Base-by-base conservation (phyloP, 306 rosid species). In the Castanea mollissima region DNA sequence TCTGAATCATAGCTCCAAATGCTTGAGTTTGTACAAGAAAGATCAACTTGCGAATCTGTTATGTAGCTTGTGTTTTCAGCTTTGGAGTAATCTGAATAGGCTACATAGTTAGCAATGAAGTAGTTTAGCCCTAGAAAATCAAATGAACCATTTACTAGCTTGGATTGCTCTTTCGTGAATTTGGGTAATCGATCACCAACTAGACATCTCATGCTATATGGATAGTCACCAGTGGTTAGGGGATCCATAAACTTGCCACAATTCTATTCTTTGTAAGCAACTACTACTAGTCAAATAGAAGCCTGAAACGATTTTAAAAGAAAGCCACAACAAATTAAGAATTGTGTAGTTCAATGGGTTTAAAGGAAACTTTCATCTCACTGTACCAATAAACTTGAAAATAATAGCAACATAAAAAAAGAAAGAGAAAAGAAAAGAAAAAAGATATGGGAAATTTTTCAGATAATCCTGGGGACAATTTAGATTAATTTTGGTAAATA, bases 121-220 rank as follows among this genome's bases (percentile, higher is more conserved):
- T 83, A 86, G 71, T 81, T 84, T 18, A 84, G 16, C 60, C 87
- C 82, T 32, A 84, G 60, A 1, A 81, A 85, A 27, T 86, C 87
- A 29, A 74, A 86, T 0, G 87, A 83, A 0, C 77, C 81, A 27
- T 41, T 78, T 0, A 86, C 8, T 51, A 75, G 23, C 19, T 16
- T 7, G 1, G 77, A 58, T 65, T 83, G 49, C 14, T 49, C 59
- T 2, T 71, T 49, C 3, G 82, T 63, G 57, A 86, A 83, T 25
- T 74, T 80, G 1, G 83, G 89, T 44, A 86, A 68, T 71, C 87
- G 44, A 0, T 54, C 49, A 13, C 76, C 81, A n/a, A 78, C 89
- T 0, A 86, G 56, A 9, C 65, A 20, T 75, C 21, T 55, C 87
- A 83, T 80, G 31, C 41, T 83, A 3, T 5, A 31, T 1, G 89